Base-by-base conservation (phyloP, 2,329 filamentous ascomycete genomes). In the Onygenales sp. region DNA sequence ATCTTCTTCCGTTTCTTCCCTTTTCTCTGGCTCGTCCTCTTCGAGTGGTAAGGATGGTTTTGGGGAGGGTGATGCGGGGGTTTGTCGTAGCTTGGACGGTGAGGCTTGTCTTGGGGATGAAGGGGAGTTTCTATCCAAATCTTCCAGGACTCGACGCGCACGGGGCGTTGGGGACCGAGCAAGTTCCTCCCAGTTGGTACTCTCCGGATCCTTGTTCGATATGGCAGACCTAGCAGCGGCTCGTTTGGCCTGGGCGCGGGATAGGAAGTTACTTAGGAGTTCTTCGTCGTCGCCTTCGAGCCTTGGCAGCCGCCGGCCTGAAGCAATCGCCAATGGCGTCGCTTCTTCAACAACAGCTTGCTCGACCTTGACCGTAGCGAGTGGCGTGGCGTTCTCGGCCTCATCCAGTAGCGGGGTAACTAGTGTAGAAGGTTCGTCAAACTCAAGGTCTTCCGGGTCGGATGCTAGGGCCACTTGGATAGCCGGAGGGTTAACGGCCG, bases 191-290 rank as follows among this genome's bases (percentile, higher is more conserved):
- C 33, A 27, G 21, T 14, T 27, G 21, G 17, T 21, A 14, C 10
- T 37, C n/a, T 62, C 61, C 2, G 34, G 49, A 21, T 60, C 60
- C 37, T 62, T 59, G 4, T 58, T 50, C 11, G 57, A 57, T 32
- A 56, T 53, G 4, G 58, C 58, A 17, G 62, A 63, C 57, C 69
- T 69, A 40, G 37, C 33, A 44, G 69, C 70, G 13, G 63, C 68
- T 33, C 70, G 66, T 54, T 72, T 72, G 14, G 69, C 69, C 56
- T 68, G 64, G 9, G 70, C 70, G 51, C 66, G 68, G n/a, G 66
- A 69, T 31, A 73, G 54, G 56, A 73, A 72, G 49, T 68, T 63
- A 51, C 65, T 69, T 46, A 73, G 61, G n/a, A 73, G 53, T 40
- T 63, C 67, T 7, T 67, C 65, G 59, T 73, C 69, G 10, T 71